Percentiles rank a stretch among this genome's conserved stretches.
These are phyloP conservation scores for Exophiala sp. DNA, from an alignment of 2,329 filamentous ascomycete species.

Conservation along the genomic window DNA sequence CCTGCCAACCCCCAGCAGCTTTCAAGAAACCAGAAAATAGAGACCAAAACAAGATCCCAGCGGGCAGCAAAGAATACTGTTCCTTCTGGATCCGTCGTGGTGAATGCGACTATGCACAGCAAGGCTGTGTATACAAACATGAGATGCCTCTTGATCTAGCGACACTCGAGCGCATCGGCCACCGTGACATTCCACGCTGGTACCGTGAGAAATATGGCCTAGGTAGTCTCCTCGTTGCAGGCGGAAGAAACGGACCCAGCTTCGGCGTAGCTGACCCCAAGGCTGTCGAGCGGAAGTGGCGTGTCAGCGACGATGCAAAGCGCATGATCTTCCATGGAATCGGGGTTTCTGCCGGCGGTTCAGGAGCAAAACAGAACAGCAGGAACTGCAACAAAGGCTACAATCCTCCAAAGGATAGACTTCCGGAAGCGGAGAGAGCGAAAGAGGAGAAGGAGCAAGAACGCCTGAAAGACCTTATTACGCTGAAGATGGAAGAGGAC, in stretches of 20 bases:
- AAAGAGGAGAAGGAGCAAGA: not conserved
- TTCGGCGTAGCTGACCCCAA: conserved; percentile 13
- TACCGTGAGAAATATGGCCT: conserved; percentile 45
- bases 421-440: not conserved
- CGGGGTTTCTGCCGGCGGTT: not conserved
- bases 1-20: not conserved
- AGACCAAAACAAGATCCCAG: conserved; percentile 29
- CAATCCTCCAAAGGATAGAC: not conserved
- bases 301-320: conserved; percentile 6
- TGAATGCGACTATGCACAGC: conserved; percentile 75
- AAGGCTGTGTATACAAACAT: conserved; percentile 84
- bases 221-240: conserved; percentile 29
- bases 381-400: not conserved
- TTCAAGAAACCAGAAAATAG: not conserved
- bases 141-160: conserved; percentile 70
- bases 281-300: conserved; percentile 2
- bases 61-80: conserved; percentile 67
- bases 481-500: not conserved
- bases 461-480: not conserved
- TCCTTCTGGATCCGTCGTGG: conserved; percentile 86
- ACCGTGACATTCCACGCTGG: conserved; percentile 54
- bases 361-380: not conserved
- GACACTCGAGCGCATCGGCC: conserved; percentile 63
- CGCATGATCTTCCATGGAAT: conserved; percentile 11
- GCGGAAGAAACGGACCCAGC: conserved; percentile 14